Evolutionary conservation across 2,329 filamentous ascomycete species (phyloP), one percentile per base, ranked within the genome.

Genomic region (Coleophoma eucalyptorum): DNA sequence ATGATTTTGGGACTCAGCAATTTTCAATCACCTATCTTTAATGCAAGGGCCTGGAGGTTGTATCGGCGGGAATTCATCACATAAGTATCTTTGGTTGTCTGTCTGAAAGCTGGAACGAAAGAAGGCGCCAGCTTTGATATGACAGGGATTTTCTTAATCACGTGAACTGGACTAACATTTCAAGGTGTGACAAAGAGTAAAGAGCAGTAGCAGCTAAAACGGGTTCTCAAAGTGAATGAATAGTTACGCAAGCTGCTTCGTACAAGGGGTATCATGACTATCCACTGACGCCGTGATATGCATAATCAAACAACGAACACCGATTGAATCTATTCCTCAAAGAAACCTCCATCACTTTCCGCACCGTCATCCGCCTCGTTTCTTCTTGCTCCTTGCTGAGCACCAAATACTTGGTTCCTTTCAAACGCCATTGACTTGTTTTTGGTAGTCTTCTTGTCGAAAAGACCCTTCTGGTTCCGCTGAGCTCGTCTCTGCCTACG

Each of bases 271-370:
- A 44, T 44, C 42, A 44, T 44, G 16, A 44, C 16, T 32, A 15
- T 21, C 20, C 35, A n/a, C 6, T 38, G 31, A 44, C 42, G 42
- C 42, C 42, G 31, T 31, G 19, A 18, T 16, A 33, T n/a, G 38
- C 37, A 47, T 15, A 7, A 34, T 12, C 50, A n/a, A n/a, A 42
- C 18, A 47, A 46, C 31, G 6, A 31, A 11, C 26, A 21, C n/a
- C 20, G 38, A 13, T 6, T 35, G 31, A 34, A 18, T 45, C 40
- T 50, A 61, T 42, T 60, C 56, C 49, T 83, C 79, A 58, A 85
- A 84, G 67, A 85, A 86, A 12, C 79, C 78, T 10, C 74, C 79
- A 19, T 76, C 79, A 48, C 74, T 80, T 15, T 77, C 78, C 6
- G 57, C 57, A 11, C 46, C 54, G n/a, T 61, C 48, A n/a, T 57